Evolutionary conservation across 148 eudicot genomes (phyloP), one percentile per base, ranked within the genome.

Genomic region (Rheum nobile): DNA sequence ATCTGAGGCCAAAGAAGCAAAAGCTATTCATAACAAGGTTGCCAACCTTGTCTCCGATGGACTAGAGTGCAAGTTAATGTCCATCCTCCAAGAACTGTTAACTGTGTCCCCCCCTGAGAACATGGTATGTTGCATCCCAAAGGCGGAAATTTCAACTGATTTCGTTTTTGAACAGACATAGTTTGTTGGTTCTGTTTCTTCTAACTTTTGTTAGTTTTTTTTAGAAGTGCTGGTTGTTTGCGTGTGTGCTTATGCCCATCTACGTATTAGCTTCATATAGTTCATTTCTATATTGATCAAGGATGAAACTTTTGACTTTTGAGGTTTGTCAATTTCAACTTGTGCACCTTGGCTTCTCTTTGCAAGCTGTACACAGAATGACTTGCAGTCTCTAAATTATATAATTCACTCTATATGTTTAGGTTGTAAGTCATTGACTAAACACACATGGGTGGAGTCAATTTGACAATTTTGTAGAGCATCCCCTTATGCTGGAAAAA

Each of bases 11-110:
- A 81, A 77, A 74, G 86, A 78, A 68, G 88, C 79, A 72, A 74
- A 72, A 28, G 75, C 70, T 24, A 76, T 88, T 67, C 74, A 72
- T 77, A 85, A 88, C 67, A 86, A 80, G 85, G 91, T 85, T 47
- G 44, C 75, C 68, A 80, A 81, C 79, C 86, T 92, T 69, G 79
- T 95, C 75, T 83, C 93, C 70, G 94, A 83, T 75, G 99, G 99
- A 34, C 75, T 95, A 26, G 97, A 95, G 85, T 71, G 77, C 71
- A 86, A 83, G 72, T 79, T 95, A 78, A 79, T 90, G 73, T 80
- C 86, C 69, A 76, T 86, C 50, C 83, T 95, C 6, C 71, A 85
- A 54, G 84, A 76, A 54, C 91, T 87, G 57, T 54, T 92, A 42
- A 79, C 85, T 14, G 75, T 89, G 55, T 75, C 78, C 74, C 85